A percentile compares a stretch with the other conserved stretches of the same genome.
These are phyloP conservation scores for Globisporangium canariense DNA, from an alignment of 352 stramenopile species.

Conservation along the genomic window DNA sequence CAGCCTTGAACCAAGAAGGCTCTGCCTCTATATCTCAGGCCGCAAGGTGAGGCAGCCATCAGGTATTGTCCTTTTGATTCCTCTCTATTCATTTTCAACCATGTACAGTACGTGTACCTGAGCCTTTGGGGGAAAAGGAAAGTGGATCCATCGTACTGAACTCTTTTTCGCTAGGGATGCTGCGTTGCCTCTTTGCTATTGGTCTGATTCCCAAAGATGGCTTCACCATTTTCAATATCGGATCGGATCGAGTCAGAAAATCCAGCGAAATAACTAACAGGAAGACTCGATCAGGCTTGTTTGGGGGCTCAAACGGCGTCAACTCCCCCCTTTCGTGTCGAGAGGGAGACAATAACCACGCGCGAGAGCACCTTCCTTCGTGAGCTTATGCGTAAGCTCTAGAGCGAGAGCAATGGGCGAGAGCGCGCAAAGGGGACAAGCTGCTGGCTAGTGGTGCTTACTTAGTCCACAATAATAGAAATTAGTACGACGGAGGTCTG, in stretches of 20 bases:
- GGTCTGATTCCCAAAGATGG: neutral
- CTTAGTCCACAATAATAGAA: no score
- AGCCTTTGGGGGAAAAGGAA: neutral
- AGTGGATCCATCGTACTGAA: constrained; percentile 6
- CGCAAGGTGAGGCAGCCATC: neutral
- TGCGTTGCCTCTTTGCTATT: neutral
- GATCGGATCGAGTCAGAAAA: constrained; percentile 3
- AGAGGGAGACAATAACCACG: neutral
- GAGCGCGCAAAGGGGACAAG: neutral
- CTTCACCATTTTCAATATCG: neutral
- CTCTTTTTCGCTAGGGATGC: neutral
- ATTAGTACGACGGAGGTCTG: no score
- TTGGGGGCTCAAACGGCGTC: neutral
- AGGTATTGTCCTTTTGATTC: neutral
- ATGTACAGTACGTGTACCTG: neutral
- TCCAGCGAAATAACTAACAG: constrained; percentile 9
- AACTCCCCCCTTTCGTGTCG: neutral
- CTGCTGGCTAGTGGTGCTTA: neutral
- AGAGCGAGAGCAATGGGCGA: neutral
- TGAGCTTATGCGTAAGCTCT: neutral
- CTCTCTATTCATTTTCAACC: neutral
- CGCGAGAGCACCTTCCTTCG: constrained; percentile 1
- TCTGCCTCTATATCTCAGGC: neutral
- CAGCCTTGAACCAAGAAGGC: neutral
- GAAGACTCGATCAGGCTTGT: neutral